phyloP scores from a whole-genome alignment of 495 filamentous ascomycete genomes.

The Filosporella fistucella region DNA sequence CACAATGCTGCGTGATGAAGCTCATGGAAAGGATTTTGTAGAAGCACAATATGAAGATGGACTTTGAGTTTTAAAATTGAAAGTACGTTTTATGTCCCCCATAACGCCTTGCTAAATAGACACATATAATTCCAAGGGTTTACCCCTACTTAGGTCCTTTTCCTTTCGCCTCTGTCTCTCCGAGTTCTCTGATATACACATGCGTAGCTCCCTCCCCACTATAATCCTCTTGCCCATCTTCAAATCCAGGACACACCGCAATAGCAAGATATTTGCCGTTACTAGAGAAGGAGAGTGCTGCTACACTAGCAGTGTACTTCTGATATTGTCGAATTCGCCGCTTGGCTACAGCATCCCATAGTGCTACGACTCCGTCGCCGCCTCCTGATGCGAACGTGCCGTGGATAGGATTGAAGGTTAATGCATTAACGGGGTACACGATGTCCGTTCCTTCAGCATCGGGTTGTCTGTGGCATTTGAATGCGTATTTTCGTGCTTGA shows the following conservation, averaged over 20 bases:
- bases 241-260: slow-evolving; percentile 84
- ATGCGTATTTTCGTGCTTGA: slow-evolving; percentile 91
- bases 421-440: slow-evolving; percentile 91
- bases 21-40: too few relatives aligned
- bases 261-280: slow-evolving; percentile 84
- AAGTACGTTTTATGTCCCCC: slow-evolving; percentile 6
- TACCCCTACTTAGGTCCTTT: slow-evolving; percentile 57
- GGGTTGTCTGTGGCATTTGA: slow-evolving; percentile 89
- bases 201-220: slow-evolving; percentile 63
- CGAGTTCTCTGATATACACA: slow-evolving; percentile 76
- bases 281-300: slow-evolving; percentile 67
- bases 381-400: slow-evolving; percentile 93
- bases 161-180: slow-evolving; percentile 82
- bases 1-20: too few relatives aligned
- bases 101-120: slow-evolving; percentile 22
- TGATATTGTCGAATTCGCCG: slow-evolving; percentile 87
- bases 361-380: slow-evolving; percentile 87
- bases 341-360: slow-evolving; percentile 95
- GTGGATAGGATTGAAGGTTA: slow-evolving; percentile 85
- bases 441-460: slow-evolving; percentile 65
- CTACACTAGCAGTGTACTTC: slow-evolving; percentile 72
- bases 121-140: slow-evolving; percentile 13
- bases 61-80: too few relatives aligned
- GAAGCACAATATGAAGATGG: too few relatives aligned
- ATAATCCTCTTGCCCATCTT: slow-evolving; percentile 81